Base-by-base conservation (phyloP, 345 rosid species). In the Populus davidiana region DNA sequence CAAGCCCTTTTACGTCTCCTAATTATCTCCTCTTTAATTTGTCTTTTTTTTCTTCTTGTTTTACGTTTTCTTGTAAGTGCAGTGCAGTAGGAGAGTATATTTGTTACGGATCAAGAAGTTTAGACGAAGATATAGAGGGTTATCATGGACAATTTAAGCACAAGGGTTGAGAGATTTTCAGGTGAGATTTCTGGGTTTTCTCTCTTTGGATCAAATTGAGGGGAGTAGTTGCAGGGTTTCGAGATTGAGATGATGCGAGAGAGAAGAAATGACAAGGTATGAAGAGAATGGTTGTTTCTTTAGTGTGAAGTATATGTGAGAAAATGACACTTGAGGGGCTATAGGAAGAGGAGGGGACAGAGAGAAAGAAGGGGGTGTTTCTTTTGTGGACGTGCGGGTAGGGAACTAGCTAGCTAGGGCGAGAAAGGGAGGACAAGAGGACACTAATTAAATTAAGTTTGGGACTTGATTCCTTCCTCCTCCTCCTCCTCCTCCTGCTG, bases 251-350 rank as follows among this genome's bases (percentile, higher is more conserved):
- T 76, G 66, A 47, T 56, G 87, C 81, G 83, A 72, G 72, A 75
- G 88, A 83, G 80, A 67, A 76, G 91, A 87, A 82, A 82, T 82
- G 90, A 86, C 86, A 84, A 83, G 87, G 89, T 74, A 70, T 83
- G 88, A 74, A 81, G 89, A 80, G 87, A 86, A 86, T 85, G 89
- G 89, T 67, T 87, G 86, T 88, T 91, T 86, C 90, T 84, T 88
- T 85, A 86, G 87, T 88, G 92, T 85, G 90, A 91, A 86, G 91
- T 90, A 86, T 91, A 87, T 85, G 89, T 77, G 90, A 90, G 96
- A 92, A 89, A 92, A 87, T 88, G 96, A 92, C 96, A 92, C 88
- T 92, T 82, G 87, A 84, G 73, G 75, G 81, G 76, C 77, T 67
- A 71, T 20, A 9, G 68, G 35, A 61, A 59, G n/a, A 62, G 77